Evolutionary conservation across 2,329 filamentous ascomycete genomes (phyloP), one percentile per base, ranked within the genome.

Genomic region (Daldinia eschscholtzii): DNA sequence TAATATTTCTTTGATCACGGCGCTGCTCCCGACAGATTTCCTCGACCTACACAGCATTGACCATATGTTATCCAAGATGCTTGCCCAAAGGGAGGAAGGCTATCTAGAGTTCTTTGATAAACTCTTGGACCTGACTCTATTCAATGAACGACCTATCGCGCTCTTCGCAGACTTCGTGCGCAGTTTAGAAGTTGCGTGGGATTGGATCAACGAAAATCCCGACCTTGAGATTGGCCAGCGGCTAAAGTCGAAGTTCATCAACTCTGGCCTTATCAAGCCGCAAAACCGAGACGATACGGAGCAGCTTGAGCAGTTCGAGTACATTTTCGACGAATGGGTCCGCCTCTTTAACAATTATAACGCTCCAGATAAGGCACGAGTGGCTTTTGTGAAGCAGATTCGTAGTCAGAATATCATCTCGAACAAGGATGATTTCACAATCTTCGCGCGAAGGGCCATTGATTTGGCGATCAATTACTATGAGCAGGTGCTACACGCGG

Each of bases 291-390:
- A 84, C 33, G 88, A 84, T 15, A 79, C 82, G 42, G 84, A 88
- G 35, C 90, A 90, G 73, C 89, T 90, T 70, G 93, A 97, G 69
- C 93, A 98, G 79, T 89, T 97, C 81, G 93, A 97, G 74, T 98
- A 99, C 77, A 87, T 98, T 20, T 98, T 99, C 76, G 94, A 95
- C 48, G 96, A 99, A 81, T 99, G 96, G 96, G 88, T 95, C 30
- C 90, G 91, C 67, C 87, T 98, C 6, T 91, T 87, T 81, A 92
- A 92, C 79, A 93, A 93, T 74, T 87, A 89, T n/a, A 89, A 91
- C 72, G 89, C 91, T 3, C 90, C 91, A 3, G 91, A 93, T 69
- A 92, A 91, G 76, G 88, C 91, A 0, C 85, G 90, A 61, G 83
- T 87, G 5, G 88, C 92, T 1, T 98, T 98, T 80, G 88, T 98